Conservation (phyloP, 257 asterid genomes). For the Perilla frutescens region DNA sequence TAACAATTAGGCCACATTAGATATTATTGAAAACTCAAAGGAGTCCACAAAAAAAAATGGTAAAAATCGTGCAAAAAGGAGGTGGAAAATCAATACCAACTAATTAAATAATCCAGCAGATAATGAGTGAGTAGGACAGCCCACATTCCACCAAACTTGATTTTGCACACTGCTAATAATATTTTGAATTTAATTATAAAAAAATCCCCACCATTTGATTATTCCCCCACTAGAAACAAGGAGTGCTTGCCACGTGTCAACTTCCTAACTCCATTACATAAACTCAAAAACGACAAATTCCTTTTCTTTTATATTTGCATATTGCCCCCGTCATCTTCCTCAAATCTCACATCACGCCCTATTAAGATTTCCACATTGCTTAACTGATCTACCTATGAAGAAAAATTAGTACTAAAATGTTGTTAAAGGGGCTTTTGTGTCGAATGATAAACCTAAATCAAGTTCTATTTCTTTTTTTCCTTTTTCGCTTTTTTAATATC, state of each 20-base stretch:
- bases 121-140: slow-evolving; percentile 56
- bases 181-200: slow-evolving; percentile 32
- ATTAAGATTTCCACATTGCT: background rate
- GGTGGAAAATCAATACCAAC: slow-evolving; percentile 53
- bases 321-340: slow-evolving; percentile 17
- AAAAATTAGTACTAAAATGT: too few relatives aligned
- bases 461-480: background rate
- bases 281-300: slow-evolving; percentile 33
- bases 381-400: background rate
- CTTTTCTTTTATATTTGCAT: slow-evolving; percentile 14
- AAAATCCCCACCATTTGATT: slow-evolving; percentile 43
- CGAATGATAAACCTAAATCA: background rate
- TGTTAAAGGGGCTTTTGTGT: too few relatives aligned
- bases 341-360: background rate
- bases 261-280: slow-evolving; percentile 49
- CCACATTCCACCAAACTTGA: slow-evolving; percentile 52
- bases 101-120: slow-evolving; percentile 55
- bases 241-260: slow-evolving; percentile 54
- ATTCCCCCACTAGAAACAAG: slow-evolving; percentile 28
- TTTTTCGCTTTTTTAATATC: too few relatives aligned
- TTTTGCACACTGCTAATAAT: slow-evolving; percentile 35
- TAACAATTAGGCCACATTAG: slow-evolving; percentile 45
- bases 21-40: slow-evolving; percentile 37
- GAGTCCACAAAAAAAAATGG: slow-evolving; percentile 29
- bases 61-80: slow-evolving; percentile 32